Evolutionary conservation across 192 early-diverging fungal genomes (phyloP), one percentile per base, ranked within the genome.

Genomic region (Linnemannia elongata): DNA sequence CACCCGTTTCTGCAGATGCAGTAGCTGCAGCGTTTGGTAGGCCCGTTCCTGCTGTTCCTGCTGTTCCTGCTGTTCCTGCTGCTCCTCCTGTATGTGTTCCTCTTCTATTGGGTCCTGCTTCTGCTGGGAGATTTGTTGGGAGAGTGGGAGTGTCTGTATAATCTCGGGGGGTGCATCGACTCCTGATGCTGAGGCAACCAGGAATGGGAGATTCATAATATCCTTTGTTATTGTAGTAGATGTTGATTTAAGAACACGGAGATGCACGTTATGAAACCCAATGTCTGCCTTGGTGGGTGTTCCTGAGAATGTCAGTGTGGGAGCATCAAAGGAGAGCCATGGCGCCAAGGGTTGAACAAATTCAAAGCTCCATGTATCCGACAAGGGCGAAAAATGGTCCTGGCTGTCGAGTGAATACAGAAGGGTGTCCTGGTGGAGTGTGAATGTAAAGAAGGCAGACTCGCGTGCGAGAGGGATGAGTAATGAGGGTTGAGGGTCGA

Each of bases 271-370:
- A 42, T 74, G 72, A 27, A 47, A 42, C 30, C 72, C 72, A 27
- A 35, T 74, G 39, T 74, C 72, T n/a, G n/a, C 13, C 6, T 35
- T 22, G 27, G 72, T 74, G 45, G 72, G 72, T 33, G 72, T 47
- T 27, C 72, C 72, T 27, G 72, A 74, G 45, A 74, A 74, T 47
- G 72, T 74, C 45, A 27, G 41, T 49, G 72, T 74, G 27, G 72
- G 13, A 18, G 72, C 27, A 41, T 74, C 44, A 42, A 74, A 47
- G 41, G 41, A 47, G 27, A 74, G 72, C 72, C 72, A 74, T 15
- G 72, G 42, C 20, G 72, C 42, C 30, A 47, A 74, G 45, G 72
- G 72, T 35, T 42, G 27, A 3, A 8, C 72, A 42, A 74, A 3
- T 22, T 74, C 72, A 49, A 47, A 74, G 8, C 30, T 15, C 72